Evolutionary conservation across 805 yeast genomes (phyloP), one percentile per base, ranked within the genome.

Genomic region (Candida caryicola): DNA sequence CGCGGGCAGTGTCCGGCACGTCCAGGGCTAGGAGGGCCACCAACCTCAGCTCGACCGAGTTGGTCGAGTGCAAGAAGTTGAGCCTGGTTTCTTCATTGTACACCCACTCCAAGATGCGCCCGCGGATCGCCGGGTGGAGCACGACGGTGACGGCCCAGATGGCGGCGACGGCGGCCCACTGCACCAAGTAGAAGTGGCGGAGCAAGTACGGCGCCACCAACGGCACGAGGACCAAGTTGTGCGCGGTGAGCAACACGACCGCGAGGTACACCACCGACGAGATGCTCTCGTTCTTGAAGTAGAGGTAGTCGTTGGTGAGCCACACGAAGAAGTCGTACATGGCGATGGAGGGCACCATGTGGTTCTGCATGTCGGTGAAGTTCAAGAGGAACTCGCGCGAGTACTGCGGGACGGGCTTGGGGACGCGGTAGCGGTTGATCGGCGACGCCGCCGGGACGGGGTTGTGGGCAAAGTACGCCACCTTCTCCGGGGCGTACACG

Each of bases 321-420:
- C 67, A 60, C 15, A 71, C 64, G 4, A 77, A 35, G 16, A 70
- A 69, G 59, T 88, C 91, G 71, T 81, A 87, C 0, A 69, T 60
- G 9, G 64, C 57, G 7, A 83, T 80, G 55, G 82, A 86, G 10
- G 80, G 52, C 21, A 81, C 54, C 86, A 85, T 81, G 52, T 80
- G 82, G 55, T 88, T 88, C 54, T 88, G 96, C 41, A 87, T 66
- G 63, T 88, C 96, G 1, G 95, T 85, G 50, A 85, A 66, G 55
- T 88, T 88, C 40, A 87, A 55, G 15, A 82, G 60, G 54, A 87
- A 88, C 55, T 88, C 95, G 39, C 85, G 69, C 23, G 90, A 81
- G 34, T 85, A 69, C 57, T 87, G 88, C 4, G 90, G 84, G 5
- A 81, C 85, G 0, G 95, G 93, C 43, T 76, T 77, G 2, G 88